Conservation (phyloP, 306 rosid species). For the Citrullus amarus region DNA sequence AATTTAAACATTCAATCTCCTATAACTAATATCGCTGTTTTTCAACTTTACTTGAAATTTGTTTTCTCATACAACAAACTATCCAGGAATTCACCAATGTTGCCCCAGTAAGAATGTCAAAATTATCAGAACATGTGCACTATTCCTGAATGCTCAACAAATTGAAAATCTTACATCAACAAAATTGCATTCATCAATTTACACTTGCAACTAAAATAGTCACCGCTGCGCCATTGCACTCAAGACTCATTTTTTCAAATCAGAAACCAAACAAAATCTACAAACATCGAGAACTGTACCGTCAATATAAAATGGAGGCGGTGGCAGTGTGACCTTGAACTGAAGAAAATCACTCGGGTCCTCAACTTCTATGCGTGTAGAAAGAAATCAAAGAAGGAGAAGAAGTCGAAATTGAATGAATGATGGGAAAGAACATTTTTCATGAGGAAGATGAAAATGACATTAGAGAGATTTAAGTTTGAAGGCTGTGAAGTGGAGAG, state of each 20-base stretch:
- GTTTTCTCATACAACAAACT: background rate
- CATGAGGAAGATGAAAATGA: background rate
- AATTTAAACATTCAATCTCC: background rate
- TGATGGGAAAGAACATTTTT: background rate
- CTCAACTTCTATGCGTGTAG: background rate
- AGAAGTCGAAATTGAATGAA: background rate
- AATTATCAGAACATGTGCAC: background rate
- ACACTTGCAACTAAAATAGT: background rate
- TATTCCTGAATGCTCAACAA: background rate
- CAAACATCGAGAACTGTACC: background rate
- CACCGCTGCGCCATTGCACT: background rate
- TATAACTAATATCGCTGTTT: background rate
- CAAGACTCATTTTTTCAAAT: background rate
- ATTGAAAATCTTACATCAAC: background rate
- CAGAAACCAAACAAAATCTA: background rate
- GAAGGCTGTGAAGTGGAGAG: background rate
- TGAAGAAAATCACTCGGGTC: background rate
- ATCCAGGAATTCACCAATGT: background rate
- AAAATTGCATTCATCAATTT: background rate
- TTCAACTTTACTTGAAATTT: background rate
- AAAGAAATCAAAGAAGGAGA: background rate
- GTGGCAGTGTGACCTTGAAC: background rate
- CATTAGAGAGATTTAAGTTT: background rate
- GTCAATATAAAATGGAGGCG: background rate
- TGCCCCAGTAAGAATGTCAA: background rate